Percentiles rank a stretch among this genome's conserved stretches.
These are phyloP conservation scores for Neocucurbitaria cava DNA, from an alignment of 2,329 filamentous ascomycete species.

Conservation along the genomic window DNA sequence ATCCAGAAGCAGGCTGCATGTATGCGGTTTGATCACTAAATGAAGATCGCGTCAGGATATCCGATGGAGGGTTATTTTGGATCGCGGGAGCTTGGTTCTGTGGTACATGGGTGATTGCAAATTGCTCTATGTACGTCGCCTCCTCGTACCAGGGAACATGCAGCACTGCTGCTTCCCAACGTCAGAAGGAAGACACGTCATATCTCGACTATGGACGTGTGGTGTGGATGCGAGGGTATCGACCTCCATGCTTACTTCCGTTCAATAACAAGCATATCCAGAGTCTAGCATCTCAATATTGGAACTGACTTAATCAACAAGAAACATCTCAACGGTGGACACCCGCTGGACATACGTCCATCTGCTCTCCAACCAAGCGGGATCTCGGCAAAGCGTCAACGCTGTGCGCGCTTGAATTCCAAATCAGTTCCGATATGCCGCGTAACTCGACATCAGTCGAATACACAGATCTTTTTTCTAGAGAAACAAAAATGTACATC, in stretches of 20 bases:
- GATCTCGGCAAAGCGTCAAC: neutral
- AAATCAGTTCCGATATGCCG: neutral
- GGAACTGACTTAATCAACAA: too few relatives aligned
- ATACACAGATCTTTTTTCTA: too few relatives aligned
- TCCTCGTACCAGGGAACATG: neutral
- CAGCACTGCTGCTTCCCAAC: neutral
- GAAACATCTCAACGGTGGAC: neutral
- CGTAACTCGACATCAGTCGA: too few relatives aligned
- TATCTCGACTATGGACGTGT: too few relatives aligned
- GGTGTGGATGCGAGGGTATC: neutral
- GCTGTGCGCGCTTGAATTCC: neutral
- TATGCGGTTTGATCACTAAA: constrained; percentile 2
- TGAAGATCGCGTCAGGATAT: neutral
- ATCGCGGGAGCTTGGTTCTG: neutral
- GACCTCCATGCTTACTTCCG: neutral
- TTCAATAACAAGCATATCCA: neutral
- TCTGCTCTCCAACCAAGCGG: neutral
- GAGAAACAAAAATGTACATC: too few relatives aligned
- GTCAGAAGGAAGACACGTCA: too few relatives aligned
- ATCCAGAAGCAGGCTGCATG: constrained; percentile 1
- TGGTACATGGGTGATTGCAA: neutral
- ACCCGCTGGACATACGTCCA: neutral
- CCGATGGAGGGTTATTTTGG: neutral
- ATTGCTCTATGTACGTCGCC: neutral
- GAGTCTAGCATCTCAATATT: neutral